Conservation (phyloP, 164 flowering plant species). For the Aristolochia fimbriata region DNA sequence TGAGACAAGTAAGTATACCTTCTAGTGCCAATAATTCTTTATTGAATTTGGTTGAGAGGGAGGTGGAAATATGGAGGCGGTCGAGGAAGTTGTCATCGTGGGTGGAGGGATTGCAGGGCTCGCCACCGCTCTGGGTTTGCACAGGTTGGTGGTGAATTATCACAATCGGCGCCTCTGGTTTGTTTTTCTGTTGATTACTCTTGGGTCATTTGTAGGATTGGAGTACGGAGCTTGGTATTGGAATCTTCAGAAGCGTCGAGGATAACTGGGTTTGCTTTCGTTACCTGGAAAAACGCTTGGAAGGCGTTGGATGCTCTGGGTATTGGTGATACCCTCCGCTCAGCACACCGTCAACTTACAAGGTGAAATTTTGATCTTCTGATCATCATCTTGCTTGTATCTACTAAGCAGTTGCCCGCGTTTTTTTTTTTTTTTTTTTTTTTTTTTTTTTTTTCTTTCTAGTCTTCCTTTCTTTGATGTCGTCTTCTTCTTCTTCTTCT, state of each 20-base stretch:
- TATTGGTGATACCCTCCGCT: slow-evolving; percentile 36
- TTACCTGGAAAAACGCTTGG: slow-evolving; percentile 61
- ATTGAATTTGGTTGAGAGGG: background rate
- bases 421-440: background rate
- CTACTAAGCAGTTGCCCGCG: background rate
- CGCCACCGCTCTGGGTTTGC: slow-evolving; percentile 3
- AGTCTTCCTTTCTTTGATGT: too few species aligned
- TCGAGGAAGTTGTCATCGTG: slow-evolving; percentile 6
- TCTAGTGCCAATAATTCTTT: too few species aligned
- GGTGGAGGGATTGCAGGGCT: slow-evolving; percentile 7
- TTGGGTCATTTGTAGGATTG: slow-evolving; percentile 14
- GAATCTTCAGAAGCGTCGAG: slow-evolving; percentile 49
- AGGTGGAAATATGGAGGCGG: background rate
- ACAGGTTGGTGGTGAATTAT: too few species aligned
- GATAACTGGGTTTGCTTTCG: slow-evolving; percentile 37
- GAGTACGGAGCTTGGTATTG: slow-evolving; percentile 43
- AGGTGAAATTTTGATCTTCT: slow-evolving; percentile 18
- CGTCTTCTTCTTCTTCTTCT: too few species aligned
- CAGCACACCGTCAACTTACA: slow-evolving; percentile 18
- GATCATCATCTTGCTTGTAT: background rate
- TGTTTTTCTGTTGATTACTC: background rate
- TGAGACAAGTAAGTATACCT: too few species aligned
- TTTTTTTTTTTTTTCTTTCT: too few species aligned
- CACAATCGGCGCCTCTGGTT: too few species aligned
- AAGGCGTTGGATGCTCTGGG: slow-evolving; percentile 61